These are phyloP conservation scores for Fusarium devonianum DNA, from an alignment of 2,329 filamentous ascomycete genomes.

Conservation along the genomic window DNA sequence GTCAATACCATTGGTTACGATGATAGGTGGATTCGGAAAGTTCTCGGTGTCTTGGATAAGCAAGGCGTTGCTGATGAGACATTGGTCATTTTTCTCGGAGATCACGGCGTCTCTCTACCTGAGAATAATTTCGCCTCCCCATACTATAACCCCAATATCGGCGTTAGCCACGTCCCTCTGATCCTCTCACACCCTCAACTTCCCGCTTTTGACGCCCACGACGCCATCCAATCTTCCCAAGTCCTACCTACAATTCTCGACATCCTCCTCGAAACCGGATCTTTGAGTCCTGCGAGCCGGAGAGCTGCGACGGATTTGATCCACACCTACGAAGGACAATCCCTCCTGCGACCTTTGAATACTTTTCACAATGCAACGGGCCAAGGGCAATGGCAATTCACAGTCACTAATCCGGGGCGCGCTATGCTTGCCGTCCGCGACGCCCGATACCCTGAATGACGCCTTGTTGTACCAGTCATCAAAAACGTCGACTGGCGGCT, in stretches of 20 bases:
- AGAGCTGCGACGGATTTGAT: constrained; percentile 37
- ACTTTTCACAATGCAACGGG: constrained; percentile 19
- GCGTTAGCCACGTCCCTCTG: constrained; percentile 43
- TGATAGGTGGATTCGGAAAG: constrained; percentile 44
- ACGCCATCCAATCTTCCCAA: constrained; percentile 43
- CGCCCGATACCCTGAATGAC: constrained; percentile 41
- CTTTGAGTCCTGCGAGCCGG: constrained; percentile 33
- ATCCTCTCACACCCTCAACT: constrained; percentile 45
- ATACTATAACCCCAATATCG: constrained; percentile 46
- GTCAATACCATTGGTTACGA: constrained; percentile 45
- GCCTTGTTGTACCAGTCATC: constrained; percentile 44
- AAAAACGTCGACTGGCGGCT: constrained; percentile 46
- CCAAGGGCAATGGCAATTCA: constrained; percentile 46
- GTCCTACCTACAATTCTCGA: constrained; percentile 46
- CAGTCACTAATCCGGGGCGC: constrained; percentile 45
- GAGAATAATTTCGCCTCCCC: constrained; percentile 44
- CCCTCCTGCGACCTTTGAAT: constrained; percentile 39
- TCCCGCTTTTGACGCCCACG: constrained; percentile 40
- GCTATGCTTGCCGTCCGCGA: constrained; percentile 46
- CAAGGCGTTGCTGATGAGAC: constrained; percentile 46
- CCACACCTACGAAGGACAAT: constrained; percentile 45
- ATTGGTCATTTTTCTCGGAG: constrained; percentile 44
- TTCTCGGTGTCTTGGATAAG: constrained; percentile 43
- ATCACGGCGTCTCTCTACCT: constrained; percentile 45
- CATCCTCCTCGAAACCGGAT: constrained; percentile 43